These are phyloP conservation scores for Penicillium tannophilum DNA, from an alignment of 495 filamentous ascomycete genomes.

Conservation along the genomic window DNA sequence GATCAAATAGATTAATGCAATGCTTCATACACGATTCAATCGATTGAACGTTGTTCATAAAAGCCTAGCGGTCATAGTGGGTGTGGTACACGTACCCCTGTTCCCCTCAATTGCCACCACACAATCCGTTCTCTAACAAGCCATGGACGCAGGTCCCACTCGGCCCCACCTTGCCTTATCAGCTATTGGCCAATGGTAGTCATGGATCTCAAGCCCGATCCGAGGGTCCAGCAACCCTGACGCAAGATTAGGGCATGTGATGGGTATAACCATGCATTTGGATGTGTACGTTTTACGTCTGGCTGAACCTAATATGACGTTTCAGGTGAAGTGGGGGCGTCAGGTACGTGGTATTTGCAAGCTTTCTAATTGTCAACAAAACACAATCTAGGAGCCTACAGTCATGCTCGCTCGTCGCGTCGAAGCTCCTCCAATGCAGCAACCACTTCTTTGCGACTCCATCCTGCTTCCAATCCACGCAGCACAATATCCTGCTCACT, in stretches of 20 bases:
- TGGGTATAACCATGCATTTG: not conserved
- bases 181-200: not conserved
- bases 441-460: conserved; percentile 37
- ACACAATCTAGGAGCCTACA: no score
- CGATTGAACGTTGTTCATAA: no score
- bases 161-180: not conserved
- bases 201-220: not conserved
- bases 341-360: no score
- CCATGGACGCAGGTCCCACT: conserved; percentile 26
- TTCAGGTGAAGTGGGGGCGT: no score
- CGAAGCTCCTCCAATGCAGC: conserved; percentile 39
- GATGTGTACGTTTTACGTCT: no score
- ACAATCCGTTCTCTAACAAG: not conserved
- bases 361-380: no score
- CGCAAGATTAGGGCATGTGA: not conserved
- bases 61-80: no score
- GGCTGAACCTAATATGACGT: no score
- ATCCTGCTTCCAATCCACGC: conserved; percentile 42
- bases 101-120: not conserved
- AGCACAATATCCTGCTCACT: conserved; percentile 54
- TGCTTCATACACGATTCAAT: no score
- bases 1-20: no score
- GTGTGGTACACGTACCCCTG: not conserved
- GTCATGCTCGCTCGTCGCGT: conserved; percentile 32
- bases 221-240: not conserved